phyloP scores from a whole-genome alignment of 1,139 yeast genomes.

The Blastobotrys raffinosifermentans region DNA sequence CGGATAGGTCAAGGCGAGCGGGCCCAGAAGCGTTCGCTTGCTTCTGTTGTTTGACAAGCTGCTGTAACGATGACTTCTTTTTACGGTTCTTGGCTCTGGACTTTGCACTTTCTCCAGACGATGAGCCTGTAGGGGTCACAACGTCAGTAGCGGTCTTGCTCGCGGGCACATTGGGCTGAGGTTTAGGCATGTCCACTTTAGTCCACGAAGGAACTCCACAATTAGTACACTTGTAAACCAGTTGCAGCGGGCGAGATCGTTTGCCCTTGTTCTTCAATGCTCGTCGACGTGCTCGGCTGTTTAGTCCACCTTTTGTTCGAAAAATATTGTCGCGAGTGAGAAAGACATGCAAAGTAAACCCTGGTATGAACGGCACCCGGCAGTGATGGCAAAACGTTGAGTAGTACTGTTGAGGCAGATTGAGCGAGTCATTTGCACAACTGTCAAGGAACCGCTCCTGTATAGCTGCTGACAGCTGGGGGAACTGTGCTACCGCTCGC shows the following conservation, averaged over 20 bases:
- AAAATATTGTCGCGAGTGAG: neutral
- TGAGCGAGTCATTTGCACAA: conserved; percentile 1
- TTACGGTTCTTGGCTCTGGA: conserved; percentile 7
- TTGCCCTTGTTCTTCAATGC: neutral
- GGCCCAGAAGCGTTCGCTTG: no score
- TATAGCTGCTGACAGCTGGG: conserved; percentile 6
- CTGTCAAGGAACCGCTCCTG: conserved; percentile 3
- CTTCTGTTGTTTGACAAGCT: no score
- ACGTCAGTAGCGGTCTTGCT: neutral
- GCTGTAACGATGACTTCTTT: conserved; percentile 7
- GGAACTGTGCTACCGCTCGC: neutral
- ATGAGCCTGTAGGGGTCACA: neutral
- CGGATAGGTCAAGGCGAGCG: no score
- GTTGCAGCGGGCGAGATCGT: neutral
- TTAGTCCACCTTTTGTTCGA: conserved; percentile 8
- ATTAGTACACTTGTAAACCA: neutral
- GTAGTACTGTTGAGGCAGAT: neutral
- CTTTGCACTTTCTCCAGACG: conserved; percentile 2
- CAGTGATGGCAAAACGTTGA: conserved; percentile 6
- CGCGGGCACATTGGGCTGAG: neutral
- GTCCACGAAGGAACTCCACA: neutral
- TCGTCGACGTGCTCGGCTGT: conserved; percentile 4
- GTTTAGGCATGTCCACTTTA: neutral
- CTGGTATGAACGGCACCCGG: conserved; percentile 7
- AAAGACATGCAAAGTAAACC: neutral